phyloP scores from a whole-genome alignment of 352 stramenopile species.

The Phytophthora ramorum region DNA sequence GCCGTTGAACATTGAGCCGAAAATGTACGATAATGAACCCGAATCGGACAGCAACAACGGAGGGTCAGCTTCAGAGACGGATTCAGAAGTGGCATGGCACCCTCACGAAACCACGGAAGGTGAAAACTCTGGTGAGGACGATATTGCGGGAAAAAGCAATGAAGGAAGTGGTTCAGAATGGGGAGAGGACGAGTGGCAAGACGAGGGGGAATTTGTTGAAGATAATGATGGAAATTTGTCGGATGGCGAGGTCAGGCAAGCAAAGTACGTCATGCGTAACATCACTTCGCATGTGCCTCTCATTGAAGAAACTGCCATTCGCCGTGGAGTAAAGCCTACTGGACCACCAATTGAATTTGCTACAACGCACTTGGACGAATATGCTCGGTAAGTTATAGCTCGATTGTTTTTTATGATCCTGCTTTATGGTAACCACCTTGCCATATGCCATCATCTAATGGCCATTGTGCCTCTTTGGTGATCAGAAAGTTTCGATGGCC shows the following conservation, averaged over 20 bases:
- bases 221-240: conserved; percentile 12
- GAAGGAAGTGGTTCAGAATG: conserved; percentile 27
- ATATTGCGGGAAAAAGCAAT: conserved; percentile 15
- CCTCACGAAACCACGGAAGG: conserved; percentile 2
- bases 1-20: conserved; percentile 3
- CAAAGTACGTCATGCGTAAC: conserved; percentile 35
- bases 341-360: conserved; percentile 58
- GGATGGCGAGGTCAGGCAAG: conserved; percentile 27
- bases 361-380: conserved; percentile 52
- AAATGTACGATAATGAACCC: conserved; percentile 4
- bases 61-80: conserved; percentile 11
- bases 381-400: conserved; percentile 34
- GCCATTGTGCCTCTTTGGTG: not conserved
- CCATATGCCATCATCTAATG: not conserved
- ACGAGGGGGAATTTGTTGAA: conserved; percentile 2
- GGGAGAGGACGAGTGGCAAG: conserved; percentile 19
- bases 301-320: conserved; percentile 41
- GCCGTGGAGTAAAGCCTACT: conserved; percentile 34
- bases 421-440: not conserved
- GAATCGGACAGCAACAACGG: conserved; percentile 1
- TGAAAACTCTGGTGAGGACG: conserved; percentile 1
- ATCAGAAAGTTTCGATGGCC: conserved; percentile 84
- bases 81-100: conserved; percentile 23
- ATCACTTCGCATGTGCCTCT: conserved; percentile 39
- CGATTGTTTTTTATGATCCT: not conserved